Percentiles rank a stretch among this genome's conserved stretches.
phyloP scores from a whole-genome alignment of 139 green algal genomes.

The Chlamydomonas sphaeroides region DNA sequence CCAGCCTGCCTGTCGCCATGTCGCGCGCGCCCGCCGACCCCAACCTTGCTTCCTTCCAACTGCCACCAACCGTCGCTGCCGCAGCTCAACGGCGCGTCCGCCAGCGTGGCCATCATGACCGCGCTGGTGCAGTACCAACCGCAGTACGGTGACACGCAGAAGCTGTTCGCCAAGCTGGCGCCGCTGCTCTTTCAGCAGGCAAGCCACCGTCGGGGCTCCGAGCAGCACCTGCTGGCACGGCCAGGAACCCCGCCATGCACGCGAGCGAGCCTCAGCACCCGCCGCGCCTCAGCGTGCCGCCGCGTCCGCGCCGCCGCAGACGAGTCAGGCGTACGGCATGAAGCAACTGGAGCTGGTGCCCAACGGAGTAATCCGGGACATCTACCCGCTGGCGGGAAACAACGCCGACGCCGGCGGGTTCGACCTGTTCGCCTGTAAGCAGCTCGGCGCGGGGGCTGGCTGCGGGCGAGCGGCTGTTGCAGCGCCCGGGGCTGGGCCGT shows the following conservation, averaged over 20 bases:
- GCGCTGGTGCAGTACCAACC: conserved; percentile 8
- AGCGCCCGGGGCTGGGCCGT: too few relatives aligned
- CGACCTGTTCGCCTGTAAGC: conserved; percentile 3
- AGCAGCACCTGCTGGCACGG: background rate
- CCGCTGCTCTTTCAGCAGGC: conserved; percentile 1
- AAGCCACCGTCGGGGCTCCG: too few relatives aligned
- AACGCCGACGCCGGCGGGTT: background rate
- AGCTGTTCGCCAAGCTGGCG: background rate
- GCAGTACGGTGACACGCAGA: background rate
- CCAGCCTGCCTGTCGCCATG: too few relatives aligned
- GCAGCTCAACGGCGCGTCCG: background rate
- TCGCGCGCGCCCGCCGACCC: too few relatives aligned
- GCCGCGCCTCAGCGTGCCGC: too few relatives aligned
- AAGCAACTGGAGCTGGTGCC: conserved; percentile 1
- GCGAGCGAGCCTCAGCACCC: too few relatives aligned
- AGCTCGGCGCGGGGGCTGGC: too few relatives aligned
- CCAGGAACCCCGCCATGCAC: too few relatives aligned
- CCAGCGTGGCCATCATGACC: background rate
- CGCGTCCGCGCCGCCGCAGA: background rate
- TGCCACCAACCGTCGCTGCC: background rate
- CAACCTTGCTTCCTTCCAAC: background rate
- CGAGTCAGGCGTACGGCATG: background rate
- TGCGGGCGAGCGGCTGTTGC: too few relatives aligned
- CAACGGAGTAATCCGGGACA: background rate
- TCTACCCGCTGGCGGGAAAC: background rate